Percentiles rank a stretch among this genome's conserved stretches.
Evolutionary conservation across 257 asterid genomes (phyloP).

Genomic region (Jacaranda copaia): DNA sequence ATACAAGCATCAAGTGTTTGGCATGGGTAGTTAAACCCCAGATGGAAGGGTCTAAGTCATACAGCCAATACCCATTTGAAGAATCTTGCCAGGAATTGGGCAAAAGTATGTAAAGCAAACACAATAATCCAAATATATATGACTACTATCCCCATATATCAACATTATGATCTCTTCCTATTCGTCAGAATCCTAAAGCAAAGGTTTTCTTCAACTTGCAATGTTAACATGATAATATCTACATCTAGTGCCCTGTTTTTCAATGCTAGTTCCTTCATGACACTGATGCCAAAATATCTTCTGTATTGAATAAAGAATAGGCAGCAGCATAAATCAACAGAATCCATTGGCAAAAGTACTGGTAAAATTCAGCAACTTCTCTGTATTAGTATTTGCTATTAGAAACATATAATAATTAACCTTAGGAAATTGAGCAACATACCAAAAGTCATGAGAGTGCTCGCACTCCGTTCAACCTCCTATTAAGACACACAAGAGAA

Average conservation of each 20-base stretch:
- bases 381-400: neutral
- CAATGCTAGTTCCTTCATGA: neutral
- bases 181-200: too few relatives aligned
- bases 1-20: too few relatives aligned
- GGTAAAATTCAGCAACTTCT: conserved; percentile 8
- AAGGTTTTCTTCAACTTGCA: neutral
- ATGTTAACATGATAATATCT: neutral
- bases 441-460: conserved; percentile 94
- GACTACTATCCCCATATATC: too few relatives aligned
- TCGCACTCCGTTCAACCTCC: conserved; percentile 93
- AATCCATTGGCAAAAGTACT: neutral
- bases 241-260: neutral
- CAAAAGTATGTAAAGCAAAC: too few relatives aligned
- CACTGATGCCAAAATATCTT: neutral
- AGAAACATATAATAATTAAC: neutral
- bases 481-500: conserved; percentile 37
- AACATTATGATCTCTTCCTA: too few relatives aligned
- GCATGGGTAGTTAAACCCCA: too few relatives aligned
- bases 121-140: too few relatives aligned
- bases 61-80: too few relatives aligned
- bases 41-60: too few relatives aligned
- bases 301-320: neutral
- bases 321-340: neutral
- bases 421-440: conserved; percentile 31
- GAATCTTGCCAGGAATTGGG: too few relatives aligned